phyloP scores from a whole-genome alignment of 1,284 basidiomycete genomes.

The Coniophora puteana region DNA sequence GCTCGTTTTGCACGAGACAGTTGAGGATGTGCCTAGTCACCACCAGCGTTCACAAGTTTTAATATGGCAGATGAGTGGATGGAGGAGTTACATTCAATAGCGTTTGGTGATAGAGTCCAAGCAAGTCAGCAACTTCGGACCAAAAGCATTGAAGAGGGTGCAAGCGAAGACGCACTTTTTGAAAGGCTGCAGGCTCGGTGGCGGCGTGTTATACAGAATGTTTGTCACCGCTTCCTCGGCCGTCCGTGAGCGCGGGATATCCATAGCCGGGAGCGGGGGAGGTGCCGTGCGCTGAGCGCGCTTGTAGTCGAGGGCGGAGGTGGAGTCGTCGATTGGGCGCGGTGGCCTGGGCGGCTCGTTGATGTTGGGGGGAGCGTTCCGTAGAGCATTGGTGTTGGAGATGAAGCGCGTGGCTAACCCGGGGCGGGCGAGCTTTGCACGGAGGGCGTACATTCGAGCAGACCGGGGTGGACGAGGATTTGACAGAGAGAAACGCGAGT shows the following conservation, averaged over 20 bases:
- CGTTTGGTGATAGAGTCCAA: too few relatives aligned
- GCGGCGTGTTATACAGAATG: constrained; percentile 94
- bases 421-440: too few relatives aligned
- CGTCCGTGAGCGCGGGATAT: constrained; percentile 68
- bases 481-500: too few relatives aligned
- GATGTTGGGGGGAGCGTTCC: constrained; percentile 24
- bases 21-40: constrained; percentile 84
- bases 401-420: constrained; percentile 30
- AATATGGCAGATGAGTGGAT: too few relatives aligned
- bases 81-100: too few relatives aligned
- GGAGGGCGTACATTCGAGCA: too few relatives aligned
- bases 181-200: constrained; percentile 88
- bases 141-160: constrained; percentile 6
- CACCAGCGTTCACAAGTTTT: neutral
- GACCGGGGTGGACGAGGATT: too few relatives aligned
- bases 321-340: constrained; percentile 81
- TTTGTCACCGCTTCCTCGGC: constrained; percentile 96
- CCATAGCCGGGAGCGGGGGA: constrained; percentile 75
- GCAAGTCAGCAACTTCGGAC: too few relatives aligned
- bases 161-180: constrained; percentile 68
- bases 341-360: constrained; percentile 49
- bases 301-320: constrained; percentile 95
- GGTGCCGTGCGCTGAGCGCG: constrained; percentile 64
- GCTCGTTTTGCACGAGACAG: constrained; percentile 99
- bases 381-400: constrained; percentile 29